A percentile compares a stretch with the other conserved stretches of the same genome.
Evolutionary conservation across 495 filamentous ascomycete genomes (phyloP).

Genomic region (Apodospora peruviana): DNA sequence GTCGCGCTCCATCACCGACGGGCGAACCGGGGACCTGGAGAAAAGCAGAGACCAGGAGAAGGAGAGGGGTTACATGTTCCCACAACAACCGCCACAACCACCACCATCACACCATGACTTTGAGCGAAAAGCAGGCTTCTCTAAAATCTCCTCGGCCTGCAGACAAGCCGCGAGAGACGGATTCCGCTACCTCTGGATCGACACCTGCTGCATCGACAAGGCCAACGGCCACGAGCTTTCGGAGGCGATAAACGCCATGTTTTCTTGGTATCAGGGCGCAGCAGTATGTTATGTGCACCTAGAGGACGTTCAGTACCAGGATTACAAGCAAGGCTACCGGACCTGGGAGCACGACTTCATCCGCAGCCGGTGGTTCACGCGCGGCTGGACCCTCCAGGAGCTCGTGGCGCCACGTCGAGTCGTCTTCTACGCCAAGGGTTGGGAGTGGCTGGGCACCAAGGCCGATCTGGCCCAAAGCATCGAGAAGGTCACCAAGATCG

Average conservation of each 20-base stretch:
- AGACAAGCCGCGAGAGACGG: slow-evolving; percentile 17
- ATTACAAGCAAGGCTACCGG: slow-evolving; percentile 15
- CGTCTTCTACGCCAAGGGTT: slow-evolving; percentile 16
- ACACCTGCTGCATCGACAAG: slow-evolving; percentile 24
- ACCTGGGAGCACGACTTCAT: slow-evolving; percentile 20
- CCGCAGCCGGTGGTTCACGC: slow-evolving; percentile 18
- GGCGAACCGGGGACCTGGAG: slow-evolving; percentile 1
- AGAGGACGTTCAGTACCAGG: slow-evolving; percentile 16
- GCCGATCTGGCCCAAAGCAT: slow-evolving; percentile 10
- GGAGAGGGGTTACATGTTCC: background rate
- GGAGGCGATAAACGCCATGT: slow-evolving; percentile 24
- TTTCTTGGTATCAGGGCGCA: slow-evolving; percentile 15
- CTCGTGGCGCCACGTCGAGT: slow-evolving; percentile 17
- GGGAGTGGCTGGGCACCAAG: slow-evolving; percentile 19
- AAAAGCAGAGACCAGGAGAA: background rate
- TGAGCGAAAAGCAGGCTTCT: slow-evolving; percentile 17
- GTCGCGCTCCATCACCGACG: slow-evolving; percentile 9
- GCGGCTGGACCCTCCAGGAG: slow-evolving; percentile 23
- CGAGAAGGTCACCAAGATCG: slow-evolving; percentile 14
- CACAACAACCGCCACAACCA: background rate
- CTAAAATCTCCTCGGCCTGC: slow-evolving; percentile 17
- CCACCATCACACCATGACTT: background rate
- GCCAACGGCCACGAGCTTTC: slow-evolving; percentile 18
- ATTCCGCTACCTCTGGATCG: slow-evolving; percentile 15
- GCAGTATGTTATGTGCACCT: slow-evolving; percentile 20